Base-by-base conservation (phyloP, 2,329 filamentous ascomycete genomes). In the Eutypella sp. region DNA sequence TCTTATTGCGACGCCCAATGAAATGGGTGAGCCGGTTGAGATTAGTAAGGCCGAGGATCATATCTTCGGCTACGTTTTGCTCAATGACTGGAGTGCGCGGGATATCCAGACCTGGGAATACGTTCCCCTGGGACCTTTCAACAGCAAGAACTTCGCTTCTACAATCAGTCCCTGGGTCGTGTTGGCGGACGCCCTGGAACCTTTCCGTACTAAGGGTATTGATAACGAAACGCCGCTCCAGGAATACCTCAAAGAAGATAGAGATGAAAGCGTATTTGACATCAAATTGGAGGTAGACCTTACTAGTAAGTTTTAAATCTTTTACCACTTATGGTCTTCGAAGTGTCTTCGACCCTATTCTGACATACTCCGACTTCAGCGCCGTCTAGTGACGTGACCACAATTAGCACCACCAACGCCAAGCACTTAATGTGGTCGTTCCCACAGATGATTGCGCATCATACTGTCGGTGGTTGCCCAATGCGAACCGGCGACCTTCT, bases 61-160 rank as follows among this genome's bases (percentile, higher is more conserved):
- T 57, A 74, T 95, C 23, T 93, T 93, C 59, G 89, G 89, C 13
- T 74, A 89, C 22, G 88, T 93, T 0, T 67, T 95, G 47, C 78
- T 95, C 74, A 95, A 95, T 56, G 89, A 95, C 66, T 95, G 89
- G 89, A 89, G 84, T 45, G 88, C 88, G 4, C 73, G 88, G 51
- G 88, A 93, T 56, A 84, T 93, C 41, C 89, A 95, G 62, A 78
- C 78, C 0, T 93, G 87, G 87, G 89, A 95, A 65, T 91, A 91
- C 55, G 76, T 91, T 8, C 89, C 89, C 0, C 69, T 92, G 7
- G 89, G 89, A 0, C 88, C 88, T 0, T 92, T 93, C 69, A 90
- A 88, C 50, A 75, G 81, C 20, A 93, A 95, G 76, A 92, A 91
- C 64, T 92, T 93, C 59, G 85, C 77, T 3, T 88, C 86, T 0